Evolutionary conservation across 495 filamentous ascomycete species (phyloP).

Genomic region (Podospora pseudoanserina): DNA sequence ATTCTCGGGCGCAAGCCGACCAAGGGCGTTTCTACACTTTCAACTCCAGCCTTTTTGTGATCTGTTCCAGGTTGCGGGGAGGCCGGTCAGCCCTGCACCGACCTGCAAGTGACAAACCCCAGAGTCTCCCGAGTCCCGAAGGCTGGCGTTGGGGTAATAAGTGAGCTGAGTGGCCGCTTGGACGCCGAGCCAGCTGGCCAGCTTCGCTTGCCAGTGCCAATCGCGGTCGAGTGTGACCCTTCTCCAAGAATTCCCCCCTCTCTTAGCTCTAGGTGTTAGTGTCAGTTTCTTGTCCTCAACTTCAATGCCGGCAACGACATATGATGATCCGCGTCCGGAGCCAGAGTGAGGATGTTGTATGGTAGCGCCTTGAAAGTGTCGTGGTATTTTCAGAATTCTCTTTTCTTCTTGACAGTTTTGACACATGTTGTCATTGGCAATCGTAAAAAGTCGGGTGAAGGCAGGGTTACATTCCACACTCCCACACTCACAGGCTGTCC

Average conservation of each 20-base stretch:
- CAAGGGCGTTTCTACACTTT: background rate
- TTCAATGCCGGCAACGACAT: background rate
- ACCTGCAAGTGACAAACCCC: background rate
- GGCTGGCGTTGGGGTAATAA: conserved; percentile 16
- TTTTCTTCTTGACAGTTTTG: background rate
- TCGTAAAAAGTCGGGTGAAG: conserved; percentile 9
- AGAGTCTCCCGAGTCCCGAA: background rate
- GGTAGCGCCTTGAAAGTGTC: background rate
- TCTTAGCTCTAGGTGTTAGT: background rate
- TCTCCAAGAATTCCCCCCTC: background rate
- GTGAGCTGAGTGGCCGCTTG: background rate
- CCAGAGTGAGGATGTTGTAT: background rate
- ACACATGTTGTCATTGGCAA: background rate
- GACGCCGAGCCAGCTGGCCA: background rate
- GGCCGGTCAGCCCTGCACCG: conserved; percentile 10
- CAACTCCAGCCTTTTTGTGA: conserved; percentile 11
- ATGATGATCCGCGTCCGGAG: background rate
- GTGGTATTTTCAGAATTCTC: background rate
- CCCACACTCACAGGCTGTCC: background rate
- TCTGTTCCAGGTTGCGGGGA: conserved; percentile 15
- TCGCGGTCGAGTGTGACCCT: background rate
- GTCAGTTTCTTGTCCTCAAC: background rate
- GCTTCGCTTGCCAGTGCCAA: background rate
- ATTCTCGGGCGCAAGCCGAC: background rate
- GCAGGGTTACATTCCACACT: conserved; percentile 16